phyloP scores from a whole-genome alignment of 2,329 filamentous ascomycete genomes.

The Byssochlamys sp. region DNA sequence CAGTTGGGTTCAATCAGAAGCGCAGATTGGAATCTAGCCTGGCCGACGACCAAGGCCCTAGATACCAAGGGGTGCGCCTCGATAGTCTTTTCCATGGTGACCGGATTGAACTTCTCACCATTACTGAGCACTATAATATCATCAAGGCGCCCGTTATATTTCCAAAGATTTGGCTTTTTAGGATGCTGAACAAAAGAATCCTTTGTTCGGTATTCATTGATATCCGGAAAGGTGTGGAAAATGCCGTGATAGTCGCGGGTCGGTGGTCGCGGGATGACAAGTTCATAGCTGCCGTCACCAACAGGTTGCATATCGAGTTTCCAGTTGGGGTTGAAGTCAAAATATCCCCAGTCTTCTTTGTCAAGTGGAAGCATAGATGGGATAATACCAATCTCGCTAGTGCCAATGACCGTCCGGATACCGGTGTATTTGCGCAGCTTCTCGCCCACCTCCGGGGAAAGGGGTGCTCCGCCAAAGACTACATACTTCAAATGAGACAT shows the following conservation, averaged over 20 bases:
- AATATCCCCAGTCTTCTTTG: conserved; percentile 12
- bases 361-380: conserved; percentile 5
- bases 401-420: conserved; percentile 1
- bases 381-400: conserved; percentile 6
- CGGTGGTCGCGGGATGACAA: conserved; percentile 8
- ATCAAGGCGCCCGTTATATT: conserved; percentile 29
- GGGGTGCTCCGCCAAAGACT: conserved; percentile 9
- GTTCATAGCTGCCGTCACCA: conserved; percentile 10
- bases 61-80: conserved; percentile 24
- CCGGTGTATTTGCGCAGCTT: not conserved
- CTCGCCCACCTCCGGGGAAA: conserved; percentile 6
- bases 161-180: conserved; percentile 22
- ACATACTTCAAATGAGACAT: conserved; percentile 8
- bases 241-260: conserved; percentile 3
- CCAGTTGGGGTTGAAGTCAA: conserved; percentile 14
- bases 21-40: conserved; percentile 25
- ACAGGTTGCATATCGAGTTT: conserved; percentile 11
- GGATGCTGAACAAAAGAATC: conserved; percentile 16
- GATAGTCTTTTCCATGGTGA: conserved; percentile 31
- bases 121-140: conserved; percentile 38
- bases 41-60: conserved; percentile 27
- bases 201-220: conserved; percentile 10
- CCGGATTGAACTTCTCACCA: conserved; percentile 38
- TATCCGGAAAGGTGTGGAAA: conserved; percentile 13
- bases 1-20: conserved; percentile 29